Percentiles rank a stretch among this genome's conserved stretches.
phyloP scores from a whole-genome alignment of 257 asterid genomes.

The Lycium ferocissimum region DNA sequence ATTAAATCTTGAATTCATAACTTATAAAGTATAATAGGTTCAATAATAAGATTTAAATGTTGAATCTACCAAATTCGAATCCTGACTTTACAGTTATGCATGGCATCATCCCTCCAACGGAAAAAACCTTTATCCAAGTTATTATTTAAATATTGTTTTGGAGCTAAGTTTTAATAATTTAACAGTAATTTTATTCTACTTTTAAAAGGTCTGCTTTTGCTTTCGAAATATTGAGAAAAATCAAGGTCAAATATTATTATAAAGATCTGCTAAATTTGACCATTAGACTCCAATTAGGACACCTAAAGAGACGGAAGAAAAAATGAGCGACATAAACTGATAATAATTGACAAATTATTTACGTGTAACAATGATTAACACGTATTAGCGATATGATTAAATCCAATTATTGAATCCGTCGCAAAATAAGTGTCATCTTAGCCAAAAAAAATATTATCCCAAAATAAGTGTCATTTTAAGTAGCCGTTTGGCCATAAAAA shows the following conservation, averaged over 20 bases:
- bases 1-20: neutral
- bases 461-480: no score
- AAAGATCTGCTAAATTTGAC: neutral
- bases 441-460: no score
- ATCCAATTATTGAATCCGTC: no score
- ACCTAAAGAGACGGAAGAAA: no score
- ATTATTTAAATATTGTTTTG: conserved; percentile 3
- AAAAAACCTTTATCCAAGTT: neutral
- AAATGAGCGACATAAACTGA: no score
- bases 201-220: neutral
- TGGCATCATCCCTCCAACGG: neutral
- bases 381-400: no score
- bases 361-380: no score
- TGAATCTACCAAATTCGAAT: neutral
- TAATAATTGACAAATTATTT: no score
- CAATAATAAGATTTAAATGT: neutral
- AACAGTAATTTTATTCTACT: neutral
- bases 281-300: no score
- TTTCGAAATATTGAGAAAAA: neutral
- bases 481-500: no score
- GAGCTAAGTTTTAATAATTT: neutral
- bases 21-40: neutral
- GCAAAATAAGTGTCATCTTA: no score
- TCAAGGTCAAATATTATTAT: neutral
- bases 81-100: no score